Evolutionary conservation across 176 grass and related monocot genomes (phyloP).

Genomic region (Themeda triandra): DNA sequence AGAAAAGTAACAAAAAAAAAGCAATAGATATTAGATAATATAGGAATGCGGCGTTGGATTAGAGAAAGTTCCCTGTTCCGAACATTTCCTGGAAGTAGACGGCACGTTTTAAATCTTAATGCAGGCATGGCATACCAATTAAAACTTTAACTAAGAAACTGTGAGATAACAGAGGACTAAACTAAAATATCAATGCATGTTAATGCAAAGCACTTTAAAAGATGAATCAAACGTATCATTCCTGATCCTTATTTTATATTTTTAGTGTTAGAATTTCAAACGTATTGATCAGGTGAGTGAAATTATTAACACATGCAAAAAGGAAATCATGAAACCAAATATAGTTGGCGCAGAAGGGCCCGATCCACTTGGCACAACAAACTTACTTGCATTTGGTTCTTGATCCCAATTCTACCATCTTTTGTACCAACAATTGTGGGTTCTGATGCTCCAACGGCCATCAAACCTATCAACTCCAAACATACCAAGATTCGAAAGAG

Average conservation of each 20-base stretch:
- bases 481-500: slow-evolving; percentile 97
- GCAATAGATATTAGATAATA: neutral
- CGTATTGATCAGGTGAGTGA: slow-evolving; percentile 7
- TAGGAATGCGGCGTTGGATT: too few relatives aligned
- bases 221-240: neutral
- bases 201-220: neutral
- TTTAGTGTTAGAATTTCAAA: neutral
- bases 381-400: slow-evolving; percentile 93
- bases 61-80: too few relatives aligned
- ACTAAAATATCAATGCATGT: neutral
- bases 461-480: slow-evolving; percentile 99
- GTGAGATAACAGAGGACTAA: slow-evolving; percentile 5
- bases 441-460: slow-evolving; percentile 78
- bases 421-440: slow-evolving; percentile 76
- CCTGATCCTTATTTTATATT: neutral
- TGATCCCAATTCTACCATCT: slow-evolving; percentile 88
- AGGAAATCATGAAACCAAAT: neutral
- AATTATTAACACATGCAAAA: slow-evolving; percentile 14
- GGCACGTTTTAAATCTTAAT: too few relatives aligned
- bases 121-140: too few relatives aligned
- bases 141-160: slow-evolving; percentile 4
- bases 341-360: neutral
- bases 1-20: neutral
- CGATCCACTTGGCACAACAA: neutral
- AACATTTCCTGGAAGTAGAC: too few relatives aligned